Base-by-base conservation (phyloP, 108 stramenopile genomes). In the Nitzschia sp. region DNA sequence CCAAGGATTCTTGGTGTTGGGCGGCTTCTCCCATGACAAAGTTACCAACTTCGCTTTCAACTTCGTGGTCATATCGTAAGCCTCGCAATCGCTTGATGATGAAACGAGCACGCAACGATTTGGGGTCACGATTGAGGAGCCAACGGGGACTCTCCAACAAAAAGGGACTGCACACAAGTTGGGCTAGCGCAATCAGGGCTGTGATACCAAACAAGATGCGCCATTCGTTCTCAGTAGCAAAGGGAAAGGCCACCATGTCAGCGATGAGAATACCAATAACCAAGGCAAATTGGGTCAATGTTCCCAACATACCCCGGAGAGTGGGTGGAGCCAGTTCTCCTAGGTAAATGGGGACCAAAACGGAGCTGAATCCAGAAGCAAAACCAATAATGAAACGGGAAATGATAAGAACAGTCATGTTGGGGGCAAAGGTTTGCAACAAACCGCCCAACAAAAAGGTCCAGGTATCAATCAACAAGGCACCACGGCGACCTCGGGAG, bases 211-310 rank as follows among this genome's bases (percentile, higher is more conserved):
- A 95, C 79, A 99, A 75, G 46, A 76, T 65, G 17, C 95, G 62
- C 96, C 96, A 97, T 39, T 52, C 51, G 10, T 53, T 55, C 40
- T 74, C 72, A 54, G 87, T 89, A 2, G 89, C 87, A 63, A 93
- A 84, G 5, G 77, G 73, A 65, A 96, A 94, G 2, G 91, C 94
- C 40, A 98, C 52, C 17, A 94, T 59, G 70, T 97, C 79, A 3
- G 80, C 73, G 42, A 89, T 83, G 25, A 97, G 78, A 62, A 99
- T 98, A 26, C 97, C 98, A 44, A 90, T 80, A 1, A 95, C 93
- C 78, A 96, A 68, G 40, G 91, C 92, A 71, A 99, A 98, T 74
- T 98, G 97, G n/a, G 95, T 96, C 65, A 96, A 69, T 7, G 97
- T 97, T 8, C 98, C 98, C 60, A 99, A 78, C 51, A 88, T 87